Evolutionary conservation across 2,329 filamentous ascomycete species (phyloP), one percentile per base, ranked within the genome.

Genomic region (Aspergillus novofumigatus): DNA sequence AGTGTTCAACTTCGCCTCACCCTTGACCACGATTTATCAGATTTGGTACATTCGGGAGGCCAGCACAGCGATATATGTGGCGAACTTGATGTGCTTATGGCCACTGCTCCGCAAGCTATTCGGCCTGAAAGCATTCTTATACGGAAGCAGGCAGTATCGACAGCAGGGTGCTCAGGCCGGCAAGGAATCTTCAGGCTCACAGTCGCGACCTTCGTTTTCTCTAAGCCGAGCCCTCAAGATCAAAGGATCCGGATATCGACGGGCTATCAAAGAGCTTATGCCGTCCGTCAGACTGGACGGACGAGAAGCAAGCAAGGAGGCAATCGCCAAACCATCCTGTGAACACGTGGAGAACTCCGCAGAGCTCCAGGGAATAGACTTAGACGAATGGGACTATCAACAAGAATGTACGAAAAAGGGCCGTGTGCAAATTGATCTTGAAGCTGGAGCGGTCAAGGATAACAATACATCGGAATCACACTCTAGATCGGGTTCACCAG

Each of bases 21-120:
- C 68, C 0, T 66, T 66, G 45, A 75, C 69, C 25, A 71, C 67
- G 25, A 73, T 65, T 29, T 78, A 75, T 63, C 74, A 72, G 51
- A 69, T 72, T 23, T 78, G 76, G 76, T 78, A 77, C 57, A 71
- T 75, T 29, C 72, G 72, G 6, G 74, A 77, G 67, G 69, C 74
- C 8, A 73, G 71, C 17, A 72, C 72, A 1, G 70, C 72, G 21
- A 68, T 77, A 10, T 74, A 80, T 20, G 78, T 81, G 1, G 78
- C 79, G 23, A 81, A 81, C 48, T 63, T 81, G 3, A 67, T 67
- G 56, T 69, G 69, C 41, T 63, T 69, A 62, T 71, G 67, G 67
- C 67, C 69, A 0, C 60, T 70, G 0, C 56, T 70, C 17, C 63
- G 68, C n/a, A 70, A 66, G 29, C 7, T 69, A n/a, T 68, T 70